Base-by-base conservation (phyloP, 805 yeast genomes). In the Yamadazyma scolyti region DNA sequence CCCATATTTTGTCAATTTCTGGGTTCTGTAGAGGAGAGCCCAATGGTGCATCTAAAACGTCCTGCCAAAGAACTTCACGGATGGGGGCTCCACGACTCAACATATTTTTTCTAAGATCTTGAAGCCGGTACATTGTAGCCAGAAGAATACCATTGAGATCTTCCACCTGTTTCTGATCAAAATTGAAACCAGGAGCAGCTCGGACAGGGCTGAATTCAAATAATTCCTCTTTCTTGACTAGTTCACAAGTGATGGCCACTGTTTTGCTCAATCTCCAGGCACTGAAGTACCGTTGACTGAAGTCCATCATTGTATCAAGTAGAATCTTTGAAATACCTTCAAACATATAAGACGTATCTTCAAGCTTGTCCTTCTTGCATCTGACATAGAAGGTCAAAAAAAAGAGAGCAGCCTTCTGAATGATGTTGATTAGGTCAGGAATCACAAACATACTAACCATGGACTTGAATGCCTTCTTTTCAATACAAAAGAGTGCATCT, bases 221-320 rank as follows among this genome's bases (percentile, higher is more conserved):
- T 5, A 31, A 16, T 9, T 21, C 20, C 4, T 20, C 23, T 10
- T 26, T 31, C 3, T 11, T 17, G 1, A 27, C 22, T 7, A 29
- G 8, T 5, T 32, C 30, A 21, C 5, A 25, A 12, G 31, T 24
- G 11, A 23, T 16, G 10, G 15, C 14, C 18, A 71, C 71, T 1
- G 82, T 77, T 43, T 77, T 79, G 20, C 74, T 65, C 48, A 79
- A 67, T 52, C 82, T 70, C 77, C 79, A 77, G 2, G 86, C 81
- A 47, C 77, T 77, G 35, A 74, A 77, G 47, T 78, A 80, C 41
- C 73, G 67, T 13, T 59, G 63, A 12, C 84, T 75, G 20, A 82
- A 55, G 20, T 31, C 34, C 4, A 16, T 12, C 4, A 36, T 18
- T 4, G 36, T 20, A 3, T 26, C 31, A 9, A 30, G 17, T 9